Conservation (phyloP, 371 early-diverging fungal genomes). For the Actinomortierella wolfii region DNA sequence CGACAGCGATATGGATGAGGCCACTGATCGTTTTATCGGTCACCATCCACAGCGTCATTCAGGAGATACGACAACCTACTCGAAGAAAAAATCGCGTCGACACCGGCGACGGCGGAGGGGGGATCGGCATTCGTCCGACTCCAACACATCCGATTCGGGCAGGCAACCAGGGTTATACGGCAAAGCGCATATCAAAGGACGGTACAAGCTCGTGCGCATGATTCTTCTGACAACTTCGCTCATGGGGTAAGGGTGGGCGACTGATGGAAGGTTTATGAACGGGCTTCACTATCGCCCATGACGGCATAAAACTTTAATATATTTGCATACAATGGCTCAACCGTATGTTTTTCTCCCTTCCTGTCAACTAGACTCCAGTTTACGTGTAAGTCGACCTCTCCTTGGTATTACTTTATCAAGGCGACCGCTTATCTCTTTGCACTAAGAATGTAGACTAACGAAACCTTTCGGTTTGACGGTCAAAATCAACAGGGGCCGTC, state of each 20-base stretch:
- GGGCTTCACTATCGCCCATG: neutral
- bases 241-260: slow-evolving; percentile 44
- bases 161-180: slow-evolving; percentile 31
- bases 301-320: neutral
- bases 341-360: neutral
- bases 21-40: too few relatives aligned
- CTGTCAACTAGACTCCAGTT: slow-evolving; percentile 36
- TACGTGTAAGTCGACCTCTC: slow-evolving; percentile 25
- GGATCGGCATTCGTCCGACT: too few relatives aligned
- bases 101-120: too few relatives aligned
- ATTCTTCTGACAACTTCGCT: slow-evolving; percentile 33
- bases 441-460: neutral
- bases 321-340: neutral
- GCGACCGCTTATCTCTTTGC: neutral
- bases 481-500: slow-evolving; percentile 27
- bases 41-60: too few relatives aligned
- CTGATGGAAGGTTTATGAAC: too few relatives aligned
- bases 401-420: neutral
- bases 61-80: too few relatives aligned
- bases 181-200: slow-evolving; percentile 35
- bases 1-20: too few relatives aligned
- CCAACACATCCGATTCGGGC: too few relatives aligned
- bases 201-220: slow-evolving; percentile 25
- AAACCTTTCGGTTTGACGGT: too few relatives aligned
- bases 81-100: too few relatives aligned